Percentiles rank a stretch among this genome's conserved stretches.
phyloP scores from a whole-genome alignment of 768 basidiomycete genomes.

The Dioszegia crocea region DNA sequence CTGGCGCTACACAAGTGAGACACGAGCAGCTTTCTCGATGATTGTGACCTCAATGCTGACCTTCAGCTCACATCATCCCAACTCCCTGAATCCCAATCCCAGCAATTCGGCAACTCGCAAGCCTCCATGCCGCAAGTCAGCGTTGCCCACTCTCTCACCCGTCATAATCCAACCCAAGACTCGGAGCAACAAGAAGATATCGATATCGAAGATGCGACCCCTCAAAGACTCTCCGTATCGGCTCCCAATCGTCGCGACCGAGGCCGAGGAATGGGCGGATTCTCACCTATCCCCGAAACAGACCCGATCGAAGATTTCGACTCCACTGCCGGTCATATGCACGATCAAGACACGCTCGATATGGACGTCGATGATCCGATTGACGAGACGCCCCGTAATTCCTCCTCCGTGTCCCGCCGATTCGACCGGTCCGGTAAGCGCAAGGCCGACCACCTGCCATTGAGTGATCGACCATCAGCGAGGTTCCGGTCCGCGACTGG shows the following conservation, averaged over 20 bases:
- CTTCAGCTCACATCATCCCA: background rate
- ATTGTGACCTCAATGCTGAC: background rate
- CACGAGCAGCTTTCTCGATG: background rate
- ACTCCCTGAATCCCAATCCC: background rate
- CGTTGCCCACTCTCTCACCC: background rate
- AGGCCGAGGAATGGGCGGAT: background rate
- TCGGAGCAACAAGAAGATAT: background rate
- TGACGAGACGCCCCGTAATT: background rate
- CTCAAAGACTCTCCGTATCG: background rate
- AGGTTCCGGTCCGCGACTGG: slow-evolving; percentile 1
- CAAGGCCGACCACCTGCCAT: background rate
- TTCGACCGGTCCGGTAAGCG: slow-evolving; percentile 8
- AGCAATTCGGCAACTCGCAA: background rate
- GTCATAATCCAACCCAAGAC: background rate
- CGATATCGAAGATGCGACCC: background rate
- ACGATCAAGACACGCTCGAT: background rate
- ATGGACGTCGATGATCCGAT: background rate
- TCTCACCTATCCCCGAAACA: background rate
- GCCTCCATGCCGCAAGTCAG: background rate
- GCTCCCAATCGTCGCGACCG: background rate
- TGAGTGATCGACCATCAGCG: background rate
- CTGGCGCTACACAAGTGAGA: background rate
- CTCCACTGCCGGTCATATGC: background rate
- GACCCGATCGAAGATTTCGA: slow-evolving; percentile 3
- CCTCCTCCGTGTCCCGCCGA: background rate